A percentile compares a stretch with the other conserved stretches of the same genome.
phyloP scores from a whole-genome alignment of 2,329 filamentous ascomycete species.

The Macrophomina pseudophaseolina region DNA sequence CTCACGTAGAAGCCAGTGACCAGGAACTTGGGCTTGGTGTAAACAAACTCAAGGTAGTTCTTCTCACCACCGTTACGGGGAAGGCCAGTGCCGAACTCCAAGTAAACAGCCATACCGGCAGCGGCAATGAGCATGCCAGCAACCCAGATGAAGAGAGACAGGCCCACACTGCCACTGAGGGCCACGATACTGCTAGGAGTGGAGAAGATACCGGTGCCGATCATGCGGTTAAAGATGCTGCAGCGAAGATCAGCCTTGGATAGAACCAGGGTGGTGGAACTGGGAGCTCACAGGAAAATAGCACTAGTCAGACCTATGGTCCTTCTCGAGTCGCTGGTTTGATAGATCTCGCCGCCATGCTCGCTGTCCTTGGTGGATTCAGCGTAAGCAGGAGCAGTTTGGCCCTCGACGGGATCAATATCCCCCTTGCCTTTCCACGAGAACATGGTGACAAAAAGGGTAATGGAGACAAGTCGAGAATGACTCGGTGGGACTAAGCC shows the following conservation, averaged over 20 bases:
- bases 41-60: constrained; percentile 71
- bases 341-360: constrained; percentile 24
- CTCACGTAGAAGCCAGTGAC: constrained; percentile 59
- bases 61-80: constrained; percentile 70
- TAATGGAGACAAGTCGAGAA: not conserved
- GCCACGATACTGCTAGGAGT: constrained; percentile 64
- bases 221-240: constrained; percentile 67
- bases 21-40: constrained; percentile 64
- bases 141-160: constrained; percentile 68
- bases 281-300: constrained; percentile 25
- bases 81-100: constrained; percentile 70
- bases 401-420: constrained; percentile 4
- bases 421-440: constrained; percentile 20
- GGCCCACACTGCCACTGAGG: constrained; percentile 65
- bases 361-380: constrained; percentile 23
- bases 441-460: constrained; percentile 24
- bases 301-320: constrained; percentile 26
- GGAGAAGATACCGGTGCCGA: constrained; percentile 71
- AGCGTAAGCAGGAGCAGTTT: not conserved
- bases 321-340: constrained; percentile 27
- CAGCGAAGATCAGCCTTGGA: constrained; percentile 12
- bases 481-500: constrained; percentile 4
- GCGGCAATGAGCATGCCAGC: constrained; percentile 65
- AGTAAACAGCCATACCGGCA: constrained; percentile 67
- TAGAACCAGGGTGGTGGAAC: not conserved